Base-by-base conservation (phyloP, 2,329 filamentous ascomycete genomes). In the Fusarium poae region DNA sequence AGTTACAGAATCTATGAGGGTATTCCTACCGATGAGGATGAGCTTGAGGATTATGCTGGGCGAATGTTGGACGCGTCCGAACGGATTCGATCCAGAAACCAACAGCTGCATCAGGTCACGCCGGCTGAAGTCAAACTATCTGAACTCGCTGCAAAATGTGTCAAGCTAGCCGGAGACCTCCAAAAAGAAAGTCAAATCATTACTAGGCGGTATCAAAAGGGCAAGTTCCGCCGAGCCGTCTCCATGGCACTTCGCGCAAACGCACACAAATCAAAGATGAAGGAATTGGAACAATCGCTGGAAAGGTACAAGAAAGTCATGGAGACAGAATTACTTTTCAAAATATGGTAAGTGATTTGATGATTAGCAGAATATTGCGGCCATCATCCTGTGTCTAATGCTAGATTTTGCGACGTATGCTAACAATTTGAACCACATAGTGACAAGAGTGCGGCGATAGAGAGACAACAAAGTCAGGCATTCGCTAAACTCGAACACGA, bases 361-460 rank as follows among this genome's bases (percentile, higher is more conserved):
- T 9, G 1, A 18, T 35, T 35, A 15, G 13, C 7, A 15, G 12
- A 15, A 5, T 9, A 9, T 16, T n/a, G 5, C 3, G 0, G 3
- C 2, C 3, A 7, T 13, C 30, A 18, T 16, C 15, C 16, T 16
- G 8, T 7, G 16, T 6, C 8, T 8, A 16, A 16, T 16, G 15
- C 5, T 15, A 32, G 5, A 6, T 11, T 16, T 8, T 21, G 8
- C 2, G 15, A 12, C 4, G 2, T 5, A 32, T 30, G 1, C 30
- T 58, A 4, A 50, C 3, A 6, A 11, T 2, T 0, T 1, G 18
- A 4, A 0, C 0, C 11, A 2, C 5, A 27, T 1, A 61, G 44
- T 0, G 15, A 27, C 6, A 20, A 34, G 3, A 3, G 18, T 2
- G 23, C n/a, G 1, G 52, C 52, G 0, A 34, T 57, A 35, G 10